These are phyloP conservation scores for Starmera dryadoides DNA, from an alignment of 805 yeast species.

Conservation along the genomic window DNA sequence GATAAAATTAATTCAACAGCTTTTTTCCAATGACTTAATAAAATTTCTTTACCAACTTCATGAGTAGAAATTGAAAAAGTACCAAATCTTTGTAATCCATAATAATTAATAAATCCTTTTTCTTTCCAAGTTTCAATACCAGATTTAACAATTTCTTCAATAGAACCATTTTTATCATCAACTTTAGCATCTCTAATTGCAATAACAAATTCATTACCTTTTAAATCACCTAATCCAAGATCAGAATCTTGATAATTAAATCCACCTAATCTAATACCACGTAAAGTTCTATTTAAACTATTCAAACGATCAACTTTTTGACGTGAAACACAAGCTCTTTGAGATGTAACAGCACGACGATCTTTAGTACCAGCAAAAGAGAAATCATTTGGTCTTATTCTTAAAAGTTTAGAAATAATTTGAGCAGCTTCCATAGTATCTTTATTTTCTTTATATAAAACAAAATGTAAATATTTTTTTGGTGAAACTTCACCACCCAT, in stretches of 20 bases:
- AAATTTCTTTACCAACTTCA: constrained; percentile 64
- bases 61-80: constrained; percentile 93
- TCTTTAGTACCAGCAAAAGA: constrained; percentile 95
- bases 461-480: constrained; percentile 64
- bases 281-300: constrained; percentile 65
- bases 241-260: constrained; percentile 58
- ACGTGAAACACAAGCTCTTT: constrained; percentile 61
- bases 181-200: constrained; percentile 69
- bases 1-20: constrained; percentile 76
- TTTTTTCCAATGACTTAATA: constrained; percentile 68
- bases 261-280: constrained; percentile 76
- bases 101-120: constrained; percentile 86
- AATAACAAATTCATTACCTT: constrained; percentile 84
- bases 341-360: constrained; percentile 92
- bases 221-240: constrained; percentile 72
- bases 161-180: constrained; percentile 21
- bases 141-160: constrained; percentile 39
- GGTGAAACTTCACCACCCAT: constrained; percentile 72
- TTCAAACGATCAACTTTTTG: constrained; percentile 70
- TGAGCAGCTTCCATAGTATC: constrained; percentile 96
- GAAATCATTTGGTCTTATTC: constrained; percentile 63
- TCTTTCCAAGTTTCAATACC: constrained; percentile 52
- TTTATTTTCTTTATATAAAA: constrained; percentile 86
- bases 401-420: constrained; percentile 61
- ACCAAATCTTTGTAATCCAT: constrained; percentile 98